These are phyloP conservation scores for Isabelozyma heimii DNA, from an alignment of 805 yeast genomes.

Conservation along the genomic window DNA sequence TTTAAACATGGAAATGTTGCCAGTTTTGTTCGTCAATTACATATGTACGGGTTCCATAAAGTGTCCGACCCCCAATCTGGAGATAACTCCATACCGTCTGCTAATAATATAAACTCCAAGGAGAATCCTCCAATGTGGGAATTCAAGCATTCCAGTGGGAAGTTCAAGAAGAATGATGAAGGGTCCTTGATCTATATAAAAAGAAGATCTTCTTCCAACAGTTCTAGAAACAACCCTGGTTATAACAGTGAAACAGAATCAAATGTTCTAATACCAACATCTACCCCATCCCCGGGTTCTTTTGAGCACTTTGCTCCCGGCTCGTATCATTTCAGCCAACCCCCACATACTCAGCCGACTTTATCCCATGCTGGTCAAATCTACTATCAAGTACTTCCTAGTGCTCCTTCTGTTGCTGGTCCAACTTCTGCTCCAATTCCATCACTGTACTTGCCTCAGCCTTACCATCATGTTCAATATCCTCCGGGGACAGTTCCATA, in stretches of 20 bases:
- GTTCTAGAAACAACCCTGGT: conserved; percentile 10
- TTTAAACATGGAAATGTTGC: conserved; percentile 95
- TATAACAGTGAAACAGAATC: conserved; percentile 1
- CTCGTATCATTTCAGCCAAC: conserved; percentile 1
- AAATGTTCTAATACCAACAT: conserved; percentile 4
- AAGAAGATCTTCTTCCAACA: conserved; percentile 44
- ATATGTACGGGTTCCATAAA: conserved; percentile 96
- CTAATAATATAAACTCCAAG: conserved; percentile 7
- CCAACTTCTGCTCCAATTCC: conserved; percentile 1
- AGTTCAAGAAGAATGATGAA: conserved; percentile 48
- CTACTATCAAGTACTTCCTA: neutral
- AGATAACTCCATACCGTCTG: neutral
- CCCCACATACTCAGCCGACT: conserved; percentile 2
- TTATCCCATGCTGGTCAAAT: conserved; percentile 1
- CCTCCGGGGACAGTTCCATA: neutral
- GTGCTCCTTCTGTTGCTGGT: conserved; percentile 2
- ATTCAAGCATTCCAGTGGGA: conserved; percentile 52
- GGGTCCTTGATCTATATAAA: conserved; percentile 43
- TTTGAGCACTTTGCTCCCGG: conserved; percentile 8
- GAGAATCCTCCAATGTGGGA: conserved; percentile 47
- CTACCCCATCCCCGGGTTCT: conserved; percentile 8
- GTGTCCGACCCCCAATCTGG: conserved; percentile 45
- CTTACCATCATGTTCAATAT: conserved; percentile 1
- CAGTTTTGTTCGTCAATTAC: conserved; percentile 88
- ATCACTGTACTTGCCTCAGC: conserved; percentile 6